These are phyloP conservation scores for Warburgia ugandensis DNA, from an alignment of 164 flowering plant genomes.

Conservation along the genomic window DNA sequence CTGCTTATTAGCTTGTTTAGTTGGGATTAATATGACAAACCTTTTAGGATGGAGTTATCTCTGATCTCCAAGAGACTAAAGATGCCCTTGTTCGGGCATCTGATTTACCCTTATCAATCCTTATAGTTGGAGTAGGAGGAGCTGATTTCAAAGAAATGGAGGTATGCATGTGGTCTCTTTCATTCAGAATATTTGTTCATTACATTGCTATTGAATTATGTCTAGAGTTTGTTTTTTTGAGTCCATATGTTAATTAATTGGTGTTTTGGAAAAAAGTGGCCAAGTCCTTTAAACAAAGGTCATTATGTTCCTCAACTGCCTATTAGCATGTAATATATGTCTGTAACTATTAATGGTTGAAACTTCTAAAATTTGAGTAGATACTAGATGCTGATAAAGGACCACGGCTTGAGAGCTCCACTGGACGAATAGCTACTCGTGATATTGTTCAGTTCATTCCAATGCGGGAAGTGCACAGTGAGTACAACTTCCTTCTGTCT, in stretches of 20 bases:
- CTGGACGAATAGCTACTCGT: slow-evolving; percentile 69
- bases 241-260: too few species aligned
- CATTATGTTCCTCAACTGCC: background rate
- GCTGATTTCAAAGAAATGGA: slow-evolving; percentile 89
- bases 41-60: slow-evolving; percentile 78
- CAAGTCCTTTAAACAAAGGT: too few species aligned
- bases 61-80: slow-evolving; percentile 76
- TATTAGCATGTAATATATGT: background rate
- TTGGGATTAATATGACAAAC: background rate
- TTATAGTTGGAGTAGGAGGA: slow-evolving; percentile 86
- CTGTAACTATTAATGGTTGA: background rate
- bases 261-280: too few species aligned
- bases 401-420: slow-evolving; percentile 54
- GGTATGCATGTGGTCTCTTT: slow-evolving; percentile 29
- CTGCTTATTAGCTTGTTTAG: background rate
- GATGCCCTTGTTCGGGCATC: slow-evolving; percentile 90
- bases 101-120: slow-evolving; percentile 84
- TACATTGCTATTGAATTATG: too few species aligned
- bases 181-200: too few species aligned
- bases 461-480: slow-evolving; percentile 14
- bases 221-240: too few species aligned
- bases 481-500: slow-evolving; percentile 4
- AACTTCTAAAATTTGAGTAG: too few species aligned
- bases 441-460: slow-evolving; percentile 22
- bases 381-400: slow-evolving; percentile 90